Evolutionary conservation across 352 stramenopile species (phyloP), one percentile per base, ranked within the genome.

Genomic region (Pythium brachiatum): DNA sequence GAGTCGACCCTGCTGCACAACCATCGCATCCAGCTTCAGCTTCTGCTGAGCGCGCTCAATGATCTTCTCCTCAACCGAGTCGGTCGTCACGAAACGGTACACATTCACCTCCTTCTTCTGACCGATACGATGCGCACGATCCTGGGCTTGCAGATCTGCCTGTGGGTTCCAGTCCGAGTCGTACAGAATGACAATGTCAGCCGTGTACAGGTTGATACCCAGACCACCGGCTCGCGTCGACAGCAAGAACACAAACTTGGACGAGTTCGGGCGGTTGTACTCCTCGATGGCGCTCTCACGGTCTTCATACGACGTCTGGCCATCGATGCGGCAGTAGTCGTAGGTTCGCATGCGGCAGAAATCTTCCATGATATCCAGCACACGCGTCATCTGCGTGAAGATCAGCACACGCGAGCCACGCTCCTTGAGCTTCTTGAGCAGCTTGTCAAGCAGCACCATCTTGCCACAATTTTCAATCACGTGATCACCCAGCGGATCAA

Each of bases 11-110:
- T 95, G 86, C 64, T 94, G 86, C 15, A 95, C 83, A 38, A 94
- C 82, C 83, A 93, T 94, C 15, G 86, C 84, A 57, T 95, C 84
- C 16, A 94, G 62, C 57, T 95, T 95, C 9, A 99, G 83, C 75
- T 99, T 99, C 63, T 99, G 94, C 25, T 97, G 97, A 0, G 97
- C 97, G 60, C 97, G 93, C 63, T 97, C 95, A 27, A 99, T 89
- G 38, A 99, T 99, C 67, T 98, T 98, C 67, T 99, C 97, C 78
- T 99, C 98, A 0, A 99, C 95, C 0, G 97, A 97, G 56, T 97
- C 95, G 15, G 97, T 81, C 34, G 98, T 99, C 21, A 98, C 86
- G 29, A 98, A 75, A 18, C 94, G 87, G 39, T 98, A 98, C 43
- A 98, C 92, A 55, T 96, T 98, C 20, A 99, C 97, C 44, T 93